These are phyloP conservation scores for Acacia melanoxylon DNA, from an alignment of 306 rosid genomes.

Conservation along the genomic window DNA sequence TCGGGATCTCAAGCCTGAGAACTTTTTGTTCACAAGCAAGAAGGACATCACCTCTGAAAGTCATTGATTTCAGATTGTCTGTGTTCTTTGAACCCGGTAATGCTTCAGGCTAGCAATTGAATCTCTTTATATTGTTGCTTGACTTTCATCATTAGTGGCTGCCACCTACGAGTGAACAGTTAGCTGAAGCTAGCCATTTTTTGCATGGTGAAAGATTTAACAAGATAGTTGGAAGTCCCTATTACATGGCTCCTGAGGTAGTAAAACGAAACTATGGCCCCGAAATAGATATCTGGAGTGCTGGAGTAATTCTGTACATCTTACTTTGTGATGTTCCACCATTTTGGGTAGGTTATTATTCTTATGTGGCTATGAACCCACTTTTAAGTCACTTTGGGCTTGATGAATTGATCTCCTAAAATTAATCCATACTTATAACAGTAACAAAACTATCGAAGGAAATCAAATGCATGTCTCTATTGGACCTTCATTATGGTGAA, in stretches of 20 bases:
- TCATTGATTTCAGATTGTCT: conserved; percentile 93
- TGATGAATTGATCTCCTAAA: conserved; percentile 21
- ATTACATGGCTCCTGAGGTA: conserved; percentile 99
- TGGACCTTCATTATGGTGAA: background rate
- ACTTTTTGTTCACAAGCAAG: conserved; percentile 85
- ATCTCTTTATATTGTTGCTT: conserved; percentile 6
- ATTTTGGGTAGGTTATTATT: conserved; percentile 94
- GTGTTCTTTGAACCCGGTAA: conserved; percentile 92
- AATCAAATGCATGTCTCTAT: background rate
- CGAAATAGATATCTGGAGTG: conserved; percentile 96
- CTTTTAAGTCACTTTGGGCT: conserved; percentile 19
- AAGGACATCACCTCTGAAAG: conserved; percentile 83
- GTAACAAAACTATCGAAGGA: background rate
- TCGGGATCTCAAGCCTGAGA: conserved; percentile 96
- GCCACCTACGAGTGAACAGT: conserved; percentile 10
- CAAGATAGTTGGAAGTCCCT: conserved; percentile 99
- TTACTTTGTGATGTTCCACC: conserved; percentile 97
- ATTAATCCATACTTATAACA: background rate
- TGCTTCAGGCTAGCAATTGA: conserved; percentile 13
- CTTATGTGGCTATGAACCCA: conserved; percentile 6
- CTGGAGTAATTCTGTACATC: no score
- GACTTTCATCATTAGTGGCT: conserved; percentile 15
- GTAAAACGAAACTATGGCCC: conserved; percentile 82
- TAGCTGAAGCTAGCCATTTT: conserved; percentile 29
- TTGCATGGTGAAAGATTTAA: conserved; percentile 71